Conservation (phyloP, 768 basidiomycete genomes). For the Phlebiopsis gigantea region DNA sequence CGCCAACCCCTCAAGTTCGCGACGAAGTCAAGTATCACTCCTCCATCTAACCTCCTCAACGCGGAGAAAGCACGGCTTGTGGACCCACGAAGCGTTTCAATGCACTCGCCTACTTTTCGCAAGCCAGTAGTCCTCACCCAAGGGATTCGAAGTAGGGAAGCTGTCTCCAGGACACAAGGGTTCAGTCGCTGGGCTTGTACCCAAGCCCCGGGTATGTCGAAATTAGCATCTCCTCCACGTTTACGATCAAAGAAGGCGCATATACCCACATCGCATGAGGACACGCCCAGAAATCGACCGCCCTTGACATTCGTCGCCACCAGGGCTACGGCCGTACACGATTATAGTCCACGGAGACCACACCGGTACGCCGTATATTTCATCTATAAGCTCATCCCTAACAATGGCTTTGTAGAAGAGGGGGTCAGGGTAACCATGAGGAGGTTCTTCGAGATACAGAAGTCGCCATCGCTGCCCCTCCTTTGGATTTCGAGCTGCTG, state of each 20-base stretch:
- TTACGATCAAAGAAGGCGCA: neutral
- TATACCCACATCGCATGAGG: neutral
- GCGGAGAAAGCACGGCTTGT: slow-evolving; percentile 23
- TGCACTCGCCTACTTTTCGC: neutral
- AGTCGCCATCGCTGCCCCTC: neutral
- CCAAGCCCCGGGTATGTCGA: neutral
- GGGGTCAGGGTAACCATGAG: neutral
- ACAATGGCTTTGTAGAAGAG: too few relatives aligned
- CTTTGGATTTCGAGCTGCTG: neutral
- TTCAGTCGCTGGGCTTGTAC: neutral
- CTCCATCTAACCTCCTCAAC: slow-evolving; percentile 3
- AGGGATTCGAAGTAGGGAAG: neutral
- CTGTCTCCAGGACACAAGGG: neutral
- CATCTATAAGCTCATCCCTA: neutral
- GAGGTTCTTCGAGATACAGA: too few relatives aligned
- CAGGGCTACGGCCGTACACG: neutral
- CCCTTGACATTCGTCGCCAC: neutral
- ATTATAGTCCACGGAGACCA: neutral
- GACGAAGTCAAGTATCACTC: slow-evolving; percentile 9
- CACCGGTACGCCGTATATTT: neutral
- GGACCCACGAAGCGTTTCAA: slow-evolving; percentile 28
- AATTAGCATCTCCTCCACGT: neutral
- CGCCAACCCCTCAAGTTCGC: slow-evolving; percentile 27
- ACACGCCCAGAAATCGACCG: neutral
- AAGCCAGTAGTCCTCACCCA: neutral